Base-by-base conservation (phyloP, 805 yeast genomes). In the Kregervanrija fluxuum region DNA sequence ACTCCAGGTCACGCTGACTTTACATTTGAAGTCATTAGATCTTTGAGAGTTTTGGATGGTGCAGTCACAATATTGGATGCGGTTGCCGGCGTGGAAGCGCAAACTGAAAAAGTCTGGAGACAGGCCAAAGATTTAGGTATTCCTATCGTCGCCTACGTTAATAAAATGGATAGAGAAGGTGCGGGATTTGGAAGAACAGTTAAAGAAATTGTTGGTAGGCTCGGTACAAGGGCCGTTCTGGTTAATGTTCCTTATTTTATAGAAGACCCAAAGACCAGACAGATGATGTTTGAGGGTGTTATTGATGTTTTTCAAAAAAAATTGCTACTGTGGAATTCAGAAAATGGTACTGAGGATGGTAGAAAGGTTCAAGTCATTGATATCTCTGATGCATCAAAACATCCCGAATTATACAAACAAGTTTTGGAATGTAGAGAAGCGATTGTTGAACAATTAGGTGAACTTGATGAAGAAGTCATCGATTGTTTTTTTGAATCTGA, bases 1-100 rank as follows among this genome's bases (percentile, higher is more conserved):
- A 93, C 99, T 0, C 99, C 99, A 0, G 99, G 99, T 0, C 99
- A 93, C 64, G 97, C 96, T 0, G 99, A 93, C 65, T 93, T 93
- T 62, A 85, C 95, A 0, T 93, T 90, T 61, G 99, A 93, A 64
- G 99, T 93, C 4, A 85, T 79, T 2, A 68, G 97, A 45, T 82
- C 98, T 0, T 71, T 93, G 46, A 74, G 96, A 49, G 97, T 93
- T 1, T 67, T 93, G 9, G 99, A 93, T 66, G 97, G 98, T 3
- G 95, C 91, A 1, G 95, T 93, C 8, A 84, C 95, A 0, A 85
- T 93, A 9, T 65, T 93, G 42, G 99, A 93, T 66, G 95, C 86
- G 1, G 98, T 91, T 8, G 97, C 96, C 2, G 99, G 99, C 11
- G 99, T 93, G 1, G 99, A 93, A 61, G 93, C 98, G 0, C 98